Evolutionary conservation across 129 eudicot species (phyloP), one percentile per base, ranked within the genome.

Genomic region (Tagetes patula): DNA sequence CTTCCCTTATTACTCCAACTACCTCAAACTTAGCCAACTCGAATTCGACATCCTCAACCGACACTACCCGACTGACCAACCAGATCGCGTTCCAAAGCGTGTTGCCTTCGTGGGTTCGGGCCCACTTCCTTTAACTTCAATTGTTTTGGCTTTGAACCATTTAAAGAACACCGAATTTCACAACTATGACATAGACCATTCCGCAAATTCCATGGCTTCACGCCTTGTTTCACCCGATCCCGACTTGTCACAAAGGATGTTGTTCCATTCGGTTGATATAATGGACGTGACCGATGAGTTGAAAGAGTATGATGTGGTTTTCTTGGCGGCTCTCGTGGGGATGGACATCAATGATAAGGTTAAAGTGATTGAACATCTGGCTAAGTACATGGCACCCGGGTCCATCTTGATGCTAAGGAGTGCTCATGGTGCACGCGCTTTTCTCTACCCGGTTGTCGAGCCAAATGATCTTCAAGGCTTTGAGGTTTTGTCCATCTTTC

Each of bases 281-380:
- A 81, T 89, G 98, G 69, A 85, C 52, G 90, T 93, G 14, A 84
- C 84, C 0, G 75, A 75, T 9, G 87, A 60, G 7, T 66, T 93
- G 59, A 75, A 78, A 50, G 84, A 86, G 6, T 93, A 87, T 13
- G 96, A 89, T 14, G 98, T 87, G 8, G 89, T 93, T 11, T 87
- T 93, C 75, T 63, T 93, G 77, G 98, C 98, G 0, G 96, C 98
- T 3, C 78, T 93, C 1, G 98, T 93, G 65, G 98, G 98, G 50
- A 86, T 93, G 96, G 86, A 87, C 42, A 87, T 75, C 34, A 85
- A 74, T 38, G 94, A 85, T 4, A 92, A 92, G 75, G 81, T 74
- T 55, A 63, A 54, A n/a, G 87, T 87, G 31, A 76, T 93, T 10
- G 78, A 84, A 2, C 96, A 89, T 75, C 62, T 93, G 74, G 87